Percentiles rank a stretch among this genome's conserved stretches.
These are phyloP conservation scores for Pythium biforme DNA, from an alignment of 352 stramenopile species.

Conservation along the genomic window DNA sequence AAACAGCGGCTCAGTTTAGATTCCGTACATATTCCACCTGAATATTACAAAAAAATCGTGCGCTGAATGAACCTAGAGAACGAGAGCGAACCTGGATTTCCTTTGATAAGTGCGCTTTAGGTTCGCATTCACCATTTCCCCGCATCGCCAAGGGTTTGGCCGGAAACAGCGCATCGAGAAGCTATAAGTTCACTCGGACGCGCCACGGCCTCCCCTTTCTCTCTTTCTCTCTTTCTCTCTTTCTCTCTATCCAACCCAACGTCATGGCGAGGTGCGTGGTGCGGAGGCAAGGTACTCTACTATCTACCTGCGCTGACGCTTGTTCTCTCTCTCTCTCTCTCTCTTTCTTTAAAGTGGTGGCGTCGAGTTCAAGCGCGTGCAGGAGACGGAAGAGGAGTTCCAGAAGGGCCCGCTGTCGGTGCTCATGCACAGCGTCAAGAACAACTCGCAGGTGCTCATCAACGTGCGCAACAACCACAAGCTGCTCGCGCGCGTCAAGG, in stretches of 20 bases:
- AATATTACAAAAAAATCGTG: conserved; percentile 2
- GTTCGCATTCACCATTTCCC: neutral
- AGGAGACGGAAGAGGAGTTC: conserved; percentile 93
- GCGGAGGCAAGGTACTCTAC: neutral
- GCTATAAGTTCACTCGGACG: neutral
- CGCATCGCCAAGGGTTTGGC: conserved; percentile 1
- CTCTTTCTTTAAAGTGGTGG: conserved; percentile 19
- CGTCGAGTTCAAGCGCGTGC: conserved; percentile 80
- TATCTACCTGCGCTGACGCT: no score
- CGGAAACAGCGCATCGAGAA: neutral
- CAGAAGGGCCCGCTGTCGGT: conserved; percentile 96
- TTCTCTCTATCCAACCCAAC: neutral
- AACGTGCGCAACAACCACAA: conserved; percentile 99
- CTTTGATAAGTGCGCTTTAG: conserved; percentile 10
- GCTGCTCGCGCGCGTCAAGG: conserved; percentile 98
- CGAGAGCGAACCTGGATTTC: neutral
- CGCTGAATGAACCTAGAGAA: neutral
- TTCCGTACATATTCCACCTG: neutral
- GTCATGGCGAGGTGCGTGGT: conserved; percentile 22
- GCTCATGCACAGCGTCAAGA: conserved; percentile 97
- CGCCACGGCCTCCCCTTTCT: neutral
- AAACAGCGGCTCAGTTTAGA: neutral
- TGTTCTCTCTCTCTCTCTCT: neutral
- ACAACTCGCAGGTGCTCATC: conserved; percentile 98
- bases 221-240: neutral